Evolutionary conservation across 495 filamentous ascomycete species (phyloP).

Genomic region (Niebla homalea): DNA sequence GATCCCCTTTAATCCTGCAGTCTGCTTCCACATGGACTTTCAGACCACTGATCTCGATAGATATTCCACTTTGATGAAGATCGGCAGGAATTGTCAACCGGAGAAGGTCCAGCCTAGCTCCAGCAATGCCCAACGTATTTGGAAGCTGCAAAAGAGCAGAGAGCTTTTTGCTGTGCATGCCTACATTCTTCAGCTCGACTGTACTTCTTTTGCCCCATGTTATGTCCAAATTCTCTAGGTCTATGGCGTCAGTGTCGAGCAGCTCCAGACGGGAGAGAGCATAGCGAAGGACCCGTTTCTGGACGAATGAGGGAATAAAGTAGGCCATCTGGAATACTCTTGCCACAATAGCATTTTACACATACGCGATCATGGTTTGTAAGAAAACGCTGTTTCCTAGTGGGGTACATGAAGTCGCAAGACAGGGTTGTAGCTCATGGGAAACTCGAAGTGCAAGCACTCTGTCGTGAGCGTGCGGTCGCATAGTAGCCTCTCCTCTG

Average conservation of each 20-base stretch:
- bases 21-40: slow-evolving; percentile 37
- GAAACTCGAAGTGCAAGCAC: no score
- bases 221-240: slow-evolving; percentile 67
- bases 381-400: no score
- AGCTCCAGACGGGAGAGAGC: slow-evolving; percentile 66
- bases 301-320: slow-evolving; percentile 64
- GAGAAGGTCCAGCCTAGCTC: slow-evolving; percentile 55
- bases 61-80: slow-evolving; percentile 64
- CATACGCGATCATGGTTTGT: no score
- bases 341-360: no score
- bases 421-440: no score
- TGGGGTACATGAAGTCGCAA: no score
- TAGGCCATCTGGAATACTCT: slow-evolving; percentile 25
- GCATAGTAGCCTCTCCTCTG: no score
- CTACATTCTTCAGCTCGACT: slow-evolving; percentile 71
- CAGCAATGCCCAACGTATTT: slow-evolving; percentile 47
- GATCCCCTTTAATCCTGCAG: background rate
- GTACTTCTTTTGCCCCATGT: slow-evolving; percentile 61
- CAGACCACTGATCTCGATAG: slow-evolving; percentile 64
- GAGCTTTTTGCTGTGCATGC: slow-evolving; percentile 66
- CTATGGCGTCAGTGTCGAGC: slow-evolving; percentile 66
- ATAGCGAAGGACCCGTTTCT: slow-evolving; percentile 71
- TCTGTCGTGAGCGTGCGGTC: no score
- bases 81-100: slow-evolving; percentile 70
- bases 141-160: slow-evolving; percentile 60